Evolutionary conservation across 768 basidiomycete genomes (phyloP), one percentile per base, ranked within the genome.

Genomic region (Pleurotus djamor): DNA sequence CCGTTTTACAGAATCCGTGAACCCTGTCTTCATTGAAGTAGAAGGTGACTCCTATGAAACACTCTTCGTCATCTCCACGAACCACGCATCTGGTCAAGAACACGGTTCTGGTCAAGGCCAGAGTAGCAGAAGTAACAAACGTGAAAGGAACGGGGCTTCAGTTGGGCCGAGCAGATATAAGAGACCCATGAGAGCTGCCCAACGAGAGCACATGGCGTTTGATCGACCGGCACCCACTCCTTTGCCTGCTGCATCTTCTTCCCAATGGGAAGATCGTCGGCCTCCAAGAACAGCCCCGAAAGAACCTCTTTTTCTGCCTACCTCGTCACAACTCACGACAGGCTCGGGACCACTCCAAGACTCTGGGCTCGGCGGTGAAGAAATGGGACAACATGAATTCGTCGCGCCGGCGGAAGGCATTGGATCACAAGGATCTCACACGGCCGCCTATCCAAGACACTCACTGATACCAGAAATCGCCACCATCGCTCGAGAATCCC

Each of bases 21-120:
- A 82, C 9, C 91, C 92, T 8, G 74, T 94, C n/a, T 89, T 85
- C 65, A 88, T 94, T 60, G 85, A 88, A 52, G 79, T 92, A 43
- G 88, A 90, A 66, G 80, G 84, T 7, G 90, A 93, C 64, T 77
- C 78, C 57, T 76, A 76, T 1, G 84, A 89, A 37, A 77, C 79
- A 43, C 77, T 92, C 35, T 92, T 92, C 67, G 88, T 91, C 28
- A 87, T 94, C 61, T 90, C 92, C 5, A 91, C 92, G 6, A 91
- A 83, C 66, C 83, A 85, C 59, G 76, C 82, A 33, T 81, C 80
- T 21, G 80, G 77, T 44, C 72, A 69, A 12, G 61, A 67, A 12
- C 58, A 65, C 32, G 61, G 71, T 38, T 68, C 63, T 34, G 69
- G 63, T 36, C 68, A 70, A 64, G 62, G 63, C 59, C 64, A 66